A percentile compares a stretch with the other conserved stretches of the same genome.
phyloP scores from a whole-genome alignment of 257 asterid species.

The Solanum paucissectum region DNA sequence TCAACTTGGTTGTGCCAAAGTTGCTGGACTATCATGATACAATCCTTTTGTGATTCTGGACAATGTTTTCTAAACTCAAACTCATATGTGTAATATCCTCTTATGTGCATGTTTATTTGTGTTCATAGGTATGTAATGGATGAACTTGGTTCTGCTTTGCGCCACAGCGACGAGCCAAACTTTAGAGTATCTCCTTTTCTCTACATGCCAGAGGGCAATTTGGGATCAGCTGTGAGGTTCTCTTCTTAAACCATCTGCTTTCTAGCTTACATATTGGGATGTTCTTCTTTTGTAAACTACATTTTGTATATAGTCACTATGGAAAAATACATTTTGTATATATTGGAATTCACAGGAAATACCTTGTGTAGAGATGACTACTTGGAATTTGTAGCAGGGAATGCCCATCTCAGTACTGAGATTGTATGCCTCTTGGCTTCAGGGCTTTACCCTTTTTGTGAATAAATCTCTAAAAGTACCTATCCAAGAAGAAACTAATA shows the following conservation, averaged over 20 bases:
- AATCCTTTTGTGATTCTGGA: not conserved
- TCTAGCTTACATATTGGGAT: not conserved
- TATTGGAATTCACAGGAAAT: not conserved
- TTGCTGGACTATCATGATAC: not conserved
- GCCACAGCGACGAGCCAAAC: slow-evolving; percentile 88
- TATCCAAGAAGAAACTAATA: not conserved
- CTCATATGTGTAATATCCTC: not conserved
- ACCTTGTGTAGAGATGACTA: not conserved
- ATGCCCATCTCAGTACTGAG: not conserved
- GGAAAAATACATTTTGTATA: not conserved
- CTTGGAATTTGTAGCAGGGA: not conserved
- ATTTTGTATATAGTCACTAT: not conserved
- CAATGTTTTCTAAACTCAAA: not conserved
- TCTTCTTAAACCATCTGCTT: slow-evolving; percentile 15
- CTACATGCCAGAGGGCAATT: slow-evolving; percentile 89
- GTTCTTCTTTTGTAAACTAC: not conserved
- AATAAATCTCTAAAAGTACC: not conserved
- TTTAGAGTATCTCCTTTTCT: slow-evolving; percentile 90
- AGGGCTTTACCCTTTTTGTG: not conserved
- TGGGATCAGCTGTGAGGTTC: slow-evolving; percentile 90
- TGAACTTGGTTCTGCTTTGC: slow-evolving; percentile 95
- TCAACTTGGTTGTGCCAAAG: not conserved
- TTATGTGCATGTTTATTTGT: not conserved
- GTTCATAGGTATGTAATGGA: slow-evolving; percentile 89
- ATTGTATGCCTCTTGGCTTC: not conserved